Base-by-base conservation (phyloP, 2,329 filamentous ascomycete genomes). In the Talaromyces islandicus region DNA sequence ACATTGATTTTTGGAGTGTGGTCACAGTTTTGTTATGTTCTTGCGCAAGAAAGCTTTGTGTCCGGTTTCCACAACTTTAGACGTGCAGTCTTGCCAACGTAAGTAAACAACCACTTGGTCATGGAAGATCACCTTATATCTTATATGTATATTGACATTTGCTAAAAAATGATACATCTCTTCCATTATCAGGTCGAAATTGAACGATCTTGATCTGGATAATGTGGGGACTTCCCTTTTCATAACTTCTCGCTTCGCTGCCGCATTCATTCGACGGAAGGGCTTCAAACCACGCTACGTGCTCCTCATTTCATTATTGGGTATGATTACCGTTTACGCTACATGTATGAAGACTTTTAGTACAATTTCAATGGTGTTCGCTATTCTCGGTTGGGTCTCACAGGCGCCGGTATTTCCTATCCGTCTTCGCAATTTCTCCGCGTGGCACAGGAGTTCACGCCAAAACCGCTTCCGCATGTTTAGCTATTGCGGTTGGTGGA, bases 161-260 rank as follows among this genome's bases (percentile, higher is more conserved):
- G 24, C 14, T 52, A 52, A 30, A 2, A 3, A 38, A n/a, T 38
- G 12, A 35, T 7, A 7, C 3, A 2, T 38, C 6, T n/a, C 35
- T n/a, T n/a, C 25, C 3, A 27, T 7, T 52, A 27, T 27, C 24
- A 52, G 50, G 14, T 30, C 50, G 14, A 52, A 30, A 7, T 12
- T 52, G 6, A n/a, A 19, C 12, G 25, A 52, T 9, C 25, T 48
- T 51, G 43, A 57, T 57, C 50, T 51, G 4, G 29, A 14, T 25
- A 24, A 32, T n/a, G 32, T 58, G 11, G 56, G 25, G 19, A 24
- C 85, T 65, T 80, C 81, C 0, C 73, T 82, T 11, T 87, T 87
- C 63, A 83, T 83, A 10, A 68, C 80, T 2, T 82, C 83, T 10
- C 81, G 85, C 7, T 86, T 87, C 66, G 59, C 84, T 2, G 78